Evolutionary conservation across 257 asterid genomes (phyloP).

Genomic region (Fraxinus americana): DNA sequence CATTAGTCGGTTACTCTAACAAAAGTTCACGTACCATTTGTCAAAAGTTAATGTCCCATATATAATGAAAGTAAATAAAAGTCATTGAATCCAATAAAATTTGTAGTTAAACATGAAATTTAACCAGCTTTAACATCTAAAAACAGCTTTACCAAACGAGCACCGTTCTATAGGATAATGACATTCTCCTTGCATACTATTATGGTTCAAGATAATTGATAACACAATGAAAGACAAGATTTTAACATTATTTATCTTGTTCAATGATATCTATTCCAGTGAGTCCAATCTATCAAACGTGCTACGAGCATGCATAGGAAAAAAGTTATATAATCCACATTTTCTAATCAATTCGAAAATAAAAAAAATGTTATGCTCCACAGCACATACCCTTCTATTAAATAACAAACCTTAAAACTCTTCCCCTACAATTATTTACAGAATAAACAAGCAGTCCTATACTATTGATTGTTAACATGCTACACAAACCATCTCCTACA

Average conservation of each 20-base stretch:
- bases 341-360: background rate
- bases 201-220: too few species aligned
- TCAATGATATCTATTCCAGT: too few species aligned
- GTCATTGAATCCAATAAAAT: too few species aligned
- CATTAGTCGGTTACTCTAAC: too few species aligned
- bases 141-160: too few species aligned
- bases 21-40: too few species aligned
- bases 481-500: constrained; percentile 25
- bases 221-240: background rate
- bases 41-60: too few species aligned
- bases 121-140: too few species aligned
- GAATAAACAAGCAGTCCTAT: constrained; percentile 23
- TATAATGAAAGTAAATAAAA: too few species aligned
- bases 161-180: too few species aligned
- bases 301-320: background rate
- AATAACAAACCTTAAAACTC: constrained; percentile 6
- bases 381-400: constrained; percentile 19
- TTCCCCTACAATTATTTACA: constrained; percentile 30
- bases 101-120: too few species aligned
- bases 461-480: constrained; percentile 20
- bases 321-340: background rate
- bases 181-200: too few species aligned
- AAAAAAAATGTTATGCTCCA: background rate
- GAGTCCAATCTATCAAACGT: background rate
- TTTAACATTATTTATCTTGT: background rate